phyloP scores from a whole-genome alignment of 2,329 filamentous ascomycete species.

The Domatiomyces catenatus region DNA sequence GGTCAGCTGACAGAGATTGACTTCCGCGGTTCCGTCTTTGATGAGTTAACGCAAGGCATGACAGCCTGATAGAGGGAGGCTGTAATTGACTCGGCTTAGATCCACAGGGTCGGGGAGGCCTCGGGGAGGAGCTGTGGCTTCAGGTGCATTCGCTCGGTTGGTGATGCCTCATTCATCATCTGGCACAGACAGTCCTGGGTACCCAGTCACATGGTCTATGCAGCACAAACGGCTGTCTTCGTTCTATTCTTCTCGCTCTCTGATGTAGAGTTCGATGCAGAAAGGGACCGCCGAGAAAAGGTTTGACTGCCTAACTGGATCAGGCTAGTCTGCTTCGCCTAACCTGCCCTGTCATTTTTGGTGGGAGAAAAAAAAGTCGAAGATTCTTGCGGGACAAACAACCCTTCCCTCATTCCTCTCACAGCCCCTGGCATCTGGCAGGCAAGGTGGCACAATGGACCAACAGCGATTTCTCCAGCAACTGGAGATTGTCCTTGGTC shows the following conservation, averaged over 20 bases:
- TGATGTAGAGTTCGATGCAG: neutral
- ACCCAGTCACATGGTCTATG: too few species aligned
- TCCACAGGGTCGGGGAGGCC: too few species aligned
- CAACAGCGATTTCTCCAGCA: slow-evolving; percentile 72
- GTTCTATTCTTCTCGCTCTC: too few species aligned
- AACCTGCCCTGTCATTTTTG: neutral
- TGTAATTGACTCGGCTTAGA: too few species aligned
- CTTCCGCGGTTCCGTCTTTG: neutral
- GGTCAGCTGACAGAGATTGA: neutral
- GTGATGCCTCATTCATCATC: too few species aligned
- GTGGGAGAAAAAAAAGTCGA: neutral
- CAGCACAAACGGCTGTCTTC: too few species aligned
- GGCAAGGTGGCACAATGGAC: slow-evolving; percentile 42
- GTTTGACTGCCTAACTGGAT: neutral
- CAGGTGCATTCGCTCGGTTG: neutral
- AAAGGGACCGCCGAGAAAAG: neutral
- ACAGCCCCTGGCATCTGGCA: neutral
- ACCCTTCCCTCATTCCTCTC: neutral
- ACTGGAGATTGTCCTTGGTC: slow-evolving; percentile 63
- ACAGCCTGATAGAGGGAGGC: neutral
- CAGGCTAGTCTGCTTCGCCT: neutral
- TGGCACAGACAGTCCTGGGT: too few species aligned
- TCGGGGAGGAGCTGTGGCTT: neutral
- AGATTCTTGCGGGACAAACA: neutral
- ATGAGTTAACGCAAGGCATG: neutral